Evolutionary conservation across 306 rosid species (phyloP).

Genomic region (Gastrolobium villosum): DNA sequence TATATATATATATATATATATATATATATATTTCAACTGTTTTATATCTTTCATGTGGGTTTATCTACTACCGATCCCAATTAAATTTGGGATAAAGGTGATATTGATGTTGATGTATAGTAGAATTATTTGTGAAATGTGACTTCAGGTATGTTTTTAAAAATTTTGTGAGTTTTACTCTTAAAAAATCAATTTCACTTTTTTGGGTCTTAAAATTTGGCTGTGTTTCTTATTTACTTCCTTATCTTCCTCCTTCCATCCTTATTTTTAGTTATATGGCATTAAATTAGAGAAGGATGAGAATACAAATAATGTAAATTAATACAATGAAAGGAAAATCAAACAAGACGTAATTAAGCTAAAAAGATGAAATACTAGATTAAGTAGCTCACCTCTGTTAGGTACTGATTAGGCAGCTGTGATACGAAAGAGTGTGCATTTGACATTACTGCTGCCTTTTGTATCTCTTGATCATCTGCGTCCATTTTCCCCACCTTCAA

Average conservation of each 20-base stretch:
- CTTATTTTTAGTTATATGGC: not conserved
- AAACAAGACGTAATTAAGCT: slow-evolving; percentile 11
- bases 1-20: no score
- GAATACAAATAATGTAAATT: not conserved
- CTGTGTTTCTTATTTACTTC: not conserved
- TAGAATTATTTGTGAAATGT: not conserved
- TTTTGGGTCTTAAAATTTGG: not conserved
- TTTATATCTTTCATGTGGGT: no score
- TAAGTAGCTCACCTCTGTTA: slow-evolving; percentile 69
- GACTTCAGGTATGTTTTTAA: not conserved
- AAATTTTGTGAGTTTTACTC: not conserved
- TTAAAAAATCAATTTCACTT: no score
- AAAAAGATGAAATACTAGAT: slow-evolving; percentile 25
- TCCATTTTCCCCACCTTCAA: slow-evolving; percentile 78
- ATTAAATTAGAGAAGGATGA: not conserved
- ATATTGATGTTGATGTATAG: no score
- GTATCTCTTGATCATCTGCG: slow-evolving; percentile 74
- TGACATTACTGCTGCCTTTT: slow-evolving; percentile 77
- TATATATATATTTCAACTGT: no score
- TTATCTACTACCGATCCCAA: no score
- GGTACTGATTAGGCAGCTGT: slow-evolving; percentile 79
- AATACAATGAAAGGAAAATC: not conserved
- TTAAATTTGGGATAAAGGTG: no score
- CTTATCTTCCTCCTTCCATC: not conserved
- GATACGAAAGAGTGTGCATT: slow-evolving; percentile 82